phyloP scores from a whole-genome alignment of 2,329 filamentous ascomycete genomes.

The Macrophomina pseudophaseolina region DNA sequence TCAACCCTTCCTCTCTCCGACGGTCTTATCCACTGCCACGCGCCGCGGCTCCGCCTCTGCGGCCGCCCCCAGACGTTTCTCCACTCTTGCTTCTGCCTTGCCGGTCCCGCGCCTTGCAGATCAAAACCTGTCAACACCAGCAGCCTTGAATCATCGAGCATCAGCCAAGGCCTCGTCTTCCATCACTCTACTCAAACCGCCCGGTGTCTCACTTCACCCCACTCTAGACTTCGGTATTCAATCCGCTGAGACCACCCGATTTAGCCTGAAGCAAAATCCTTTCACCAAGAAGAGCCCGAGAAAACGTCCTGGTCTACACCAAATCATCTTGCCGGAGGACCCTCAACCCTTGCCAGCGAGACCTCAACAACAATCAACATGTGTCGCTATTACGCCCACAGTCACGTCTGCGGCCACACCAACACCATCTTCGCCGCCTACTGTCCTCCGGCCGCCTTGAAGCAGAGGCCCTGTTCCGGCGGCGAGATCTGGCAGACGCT shows the following conservation, averaged over 20 bases:
- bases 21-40: background rate
- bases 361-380: constrained; percentile 36
- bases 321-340: too few relatives aligned
- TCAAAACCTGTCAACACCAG: constrained; percentile 10
- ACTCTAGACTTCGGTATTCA: background rate
- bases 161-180: background rate
- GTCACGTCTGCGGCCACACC: constrained; percentile 52
- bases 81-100: constrained; percentile 1
- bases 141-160: background rate
- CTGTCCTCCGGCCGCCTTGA: constrained; percentile 38
- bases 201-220: constrained; percentile 11
- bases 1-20: background rate
- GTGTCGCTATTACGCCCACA: constrained; percentile 56
- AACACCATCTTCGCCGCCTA: constrained; percentile 44
- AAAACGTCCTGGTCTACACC: too few relatives aligned
- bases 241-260: background rate
- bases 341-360: background rate
- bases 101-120: background rate
- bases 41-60: background rate
- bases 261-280: too few relatives aligned
- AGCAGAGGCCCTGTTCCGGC: constrained; percentile 37
- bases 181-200: background rate
- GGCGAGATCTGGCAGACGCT: constrained; percentile 44
- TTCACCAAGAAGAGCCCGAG: too few relatives aligned
- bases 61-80: background rate